Percentiles rank a stretch among this genome's conserved stretches.
Conservation (phyloP, 2,329 filamentous ascomycete genomes). For the Eurotiales sp. region DNA sequence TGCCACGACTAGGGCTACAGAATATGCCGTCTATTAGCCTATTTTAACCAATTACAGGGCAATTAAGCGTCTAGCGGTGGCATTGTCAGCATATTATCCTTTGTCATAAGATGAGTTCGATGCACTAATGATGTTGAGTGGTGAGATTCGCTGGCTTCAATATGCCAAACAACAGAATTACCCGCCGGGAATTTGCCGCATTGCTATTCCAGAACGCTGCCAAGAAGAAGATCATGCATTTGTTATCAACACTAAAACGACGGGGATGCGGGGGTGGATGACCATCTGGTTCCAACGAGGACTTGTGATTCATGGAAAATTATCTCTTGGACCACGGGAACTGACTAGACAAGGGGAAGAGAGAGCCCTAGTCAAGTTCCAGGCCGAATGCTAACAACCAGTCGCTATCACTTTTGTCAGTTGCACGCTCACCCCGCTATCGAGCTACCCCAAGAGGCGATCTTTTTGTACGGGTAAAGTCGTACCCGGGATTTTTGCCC, state of each 20-base stretch:
- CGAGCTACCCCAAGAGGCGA: neutral
- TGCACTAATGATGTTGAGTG: neutral
- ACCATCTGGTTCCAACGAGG: neutral
- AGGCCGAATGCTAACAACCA: too few relatives aligned
- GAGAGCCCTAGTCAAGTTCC: too few relatives aligned
- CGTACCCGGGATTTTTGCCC: too few relatives aligned
- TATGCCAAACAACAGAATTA: neutral
- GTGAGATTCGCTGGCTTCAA: neutral
- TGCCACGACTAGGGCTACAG: neutral
- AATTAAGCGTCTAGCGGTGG: neutral
- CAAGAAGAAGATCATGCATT: neutral
- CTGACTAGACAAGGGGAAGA: neutral
- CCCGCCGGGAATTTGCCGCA: slow-evolving; percentile 32
- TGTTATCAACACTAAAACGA: neutral
- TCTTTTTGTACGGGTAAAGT: too few relatives aligned
- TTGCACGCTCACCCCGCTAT: too few relatives aligned
- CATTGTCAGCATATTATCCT: neutral
- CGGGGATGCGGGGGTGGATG: slow-evolving; percentile 12
- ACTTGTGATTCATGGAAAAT: slow-evolving; percentile 7
- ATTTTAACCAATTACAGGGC: neutral
- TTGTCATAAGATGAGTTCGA: neutral
- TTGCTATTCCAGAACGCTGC: slow-evolving; percentile 16
- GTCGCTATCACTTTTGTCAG: too few relatives aligned
- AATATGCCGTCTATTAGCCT: neutral
- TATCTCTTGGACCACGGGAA: neutral